These are phyloP conservation scores for Fragaria nilgerrensis DNA, from an alignment of 306 rosid species.

Conservation along the genomic window DNA sequence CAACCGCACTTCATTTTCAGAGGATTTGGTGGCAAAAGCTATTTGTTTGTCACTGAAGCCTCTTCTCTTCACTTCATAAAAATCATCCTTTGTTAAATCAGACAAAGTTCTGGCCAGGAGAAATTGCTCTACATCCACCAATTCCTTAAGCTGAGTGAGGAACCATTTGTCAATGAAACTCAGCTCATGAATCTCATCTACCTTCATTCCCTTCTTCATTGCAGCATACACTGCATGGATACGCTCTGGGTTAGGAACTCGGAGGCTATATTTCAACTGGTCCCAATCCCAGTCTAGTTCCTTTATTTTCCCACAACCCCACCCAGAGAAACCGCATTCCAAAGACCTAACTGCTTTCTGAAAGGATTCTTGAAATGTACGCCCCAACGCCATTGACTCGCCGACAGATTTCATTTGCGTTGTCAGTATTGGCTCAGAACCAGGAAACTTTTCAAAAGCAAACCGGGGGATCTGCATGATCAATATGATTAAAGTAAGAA, in stretches of 20 bases:
- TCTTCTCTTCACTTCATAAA: conserved; percentile 84
- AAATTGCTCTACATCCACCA: conserved; percentile 81
- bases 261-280: conserved; percentile 77
- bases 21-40: conserved; percentile 85
- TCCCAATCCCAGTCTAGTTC: conserved; percentile 89
- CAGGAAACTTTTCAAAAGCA: conserved; percentile 98
- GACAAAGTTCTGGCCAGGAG: conserved; percentile 51
- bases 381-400: conserved; percentile 90
- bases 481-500: conserved; percentile 7
- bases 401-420: conserved; percentile 99
- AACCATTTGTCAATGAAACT: conserved; percentile 90
- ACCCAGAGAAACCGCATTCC: conserved; percentile 81
- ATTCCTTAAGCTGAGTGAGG: conserved; percentile 80
- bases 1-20: conserved; percentile 69
- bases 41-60: conserved; percentile 97
- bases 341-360: conserved; percentile 93
- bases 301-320: conserved; percentile 80
- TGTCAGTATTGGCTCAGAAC: conserved; percentile 86
- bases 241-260: conserved; percentile 94
- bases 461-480: conserved; percentile 89
- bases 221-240: conserved; percentile 90
- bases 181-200: conserved; percentile 76
- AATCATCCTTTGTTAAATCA: conserved; percentile 68
- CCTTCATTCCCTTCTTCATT: conserved; percentile 90
- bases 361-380: conserved; percentile 94